phyloP scores from a whole-genome alignment of 1,284 basidiomycete species.

The Cronartium ribicola region DNA sequence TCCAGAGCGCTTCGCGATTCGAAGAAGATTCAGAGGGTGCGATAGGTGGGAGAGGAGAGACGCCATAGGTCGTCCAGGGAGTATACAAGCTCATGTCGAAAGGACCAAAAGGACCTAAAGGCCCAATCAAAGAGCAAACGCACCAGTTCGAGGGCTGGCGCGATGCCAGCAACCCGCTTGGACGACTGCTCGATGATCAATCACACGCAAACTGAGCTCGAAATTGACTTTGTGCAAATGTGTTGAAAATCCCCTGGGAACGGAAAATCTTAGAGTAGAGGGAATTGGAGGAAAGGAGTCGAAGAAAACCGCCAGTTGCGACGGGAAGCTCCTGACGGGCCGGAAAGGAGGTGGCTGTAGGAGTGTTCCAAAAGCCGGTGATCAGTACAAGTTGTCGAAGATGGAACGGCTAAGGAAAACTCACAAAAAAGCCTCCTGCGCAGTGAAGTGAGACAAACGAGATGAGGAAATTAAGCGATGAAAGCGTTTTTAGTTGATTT shows the following conservation, averaged over 20 bases:
- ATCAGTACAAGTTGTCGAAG: background rate
- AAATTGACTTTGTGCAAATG: background rate
- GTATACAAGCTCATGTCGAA: constrained; percentile 20
- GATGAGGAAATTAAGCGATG: too few relatives aligned
- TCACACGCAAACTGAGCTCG: background rate
- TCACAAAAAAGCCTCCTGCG: background rate
- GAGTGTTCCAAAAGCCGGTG: background rate
- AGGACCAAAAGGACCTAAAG: background rate
- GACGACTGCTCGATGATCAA: constrained; percentile 29
- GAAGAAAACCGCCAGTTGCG: background rate
- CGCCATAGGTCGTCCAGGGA: constrained; percentile 18
- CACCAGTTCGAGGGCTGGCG: constrained; percentile 37
- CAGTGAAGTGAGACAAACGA: too few relatives aligned
- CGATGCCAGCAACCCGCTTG: constrained; percentile 21
- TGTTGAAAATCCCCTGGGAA: background rate
- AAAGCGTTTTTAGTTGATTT: background rate
- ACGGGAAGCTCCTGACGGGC: background rate
- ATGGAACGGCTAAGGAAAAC: background rate
- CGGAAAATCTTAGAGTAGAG: background rate
- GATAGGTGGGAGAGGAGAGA: constrained; percentile 3
- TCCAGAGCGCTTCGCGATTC: constrained; percentile 3
- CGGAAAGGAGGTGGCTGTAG: background rate
- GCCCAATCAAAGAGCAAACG: constrained; percentile 18
- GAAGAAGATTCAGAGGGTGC: background rate
- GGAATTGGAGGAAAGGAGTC: background rate